phyloP scores from a whole-genome alignment of 2,329 filamentous ascomycete genomes.

The Fusarium citri region DNA sequence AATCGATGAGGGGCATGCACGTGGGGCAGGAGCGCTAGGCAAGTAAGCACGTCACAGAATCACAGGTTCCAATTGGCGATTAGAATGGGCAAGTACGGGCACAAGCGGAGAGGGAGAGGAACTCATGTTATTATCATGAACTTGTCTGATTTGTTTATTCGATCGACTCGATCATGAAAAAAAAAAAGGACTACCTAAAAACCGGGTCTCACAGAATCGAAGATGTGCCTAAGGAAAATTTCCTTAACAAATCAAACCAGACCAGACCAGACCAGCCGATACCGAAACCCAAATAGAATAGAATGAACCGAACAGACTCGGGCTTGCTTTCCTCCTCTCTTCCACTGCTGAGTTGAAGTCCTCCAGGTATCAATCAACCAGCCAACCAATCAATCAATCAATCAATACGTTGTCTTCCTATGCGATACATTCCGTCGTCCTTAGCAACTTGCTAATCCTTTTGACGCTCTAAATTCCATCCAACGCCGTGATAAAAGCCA shows the following conservation, averaged over 20 bases:
- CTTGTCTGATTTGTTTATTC: conserved; percentile 33
- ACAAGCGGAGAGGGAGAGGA: conserved; percentile 10
- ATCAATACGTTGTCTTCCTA: conserved; percentile 25
- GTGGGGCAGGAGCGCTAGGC: conserved; percentile 43
- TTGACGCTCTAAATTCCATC: conserved; percentile 40
- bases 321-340: conserved; percentile 16
- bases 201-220: conserved; percentile 33
- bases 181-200: conserved; percentile 39
- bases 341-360: conserved; percentile 7
- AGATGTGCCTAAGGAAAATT: conserved; percentile 27
- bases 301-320: conserved; percentile 24
- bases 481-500: conserved; percentile 43
- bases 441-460: conserved; percentile 18
- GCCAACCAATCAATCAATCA: conserved; percentile 5
- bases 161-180: conserved; percentile 34
- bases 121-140: conserved; percentile 37
- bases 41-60: conserved; percentile 42
- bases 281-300: conserved; percentile 14
- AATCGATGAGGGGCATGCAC: conserved; percentile 38
- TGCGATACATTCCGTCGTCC: conserved; percentile 30
- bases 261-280: conserved; percentile 10
- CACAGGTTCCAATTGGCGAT: conserved; percentile 30
- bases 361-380: conserved; percentile 32
- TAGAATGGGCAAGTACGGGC: conserved; percentile 4
- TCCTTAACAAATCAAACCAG: conserved; percentile 18